These are phyloP conservation scores for Chaetomiaceae sp. DNA, from an alignment of 2,329 filamentous ascomycete genomes.

Conservation along the genomic window DNA sequence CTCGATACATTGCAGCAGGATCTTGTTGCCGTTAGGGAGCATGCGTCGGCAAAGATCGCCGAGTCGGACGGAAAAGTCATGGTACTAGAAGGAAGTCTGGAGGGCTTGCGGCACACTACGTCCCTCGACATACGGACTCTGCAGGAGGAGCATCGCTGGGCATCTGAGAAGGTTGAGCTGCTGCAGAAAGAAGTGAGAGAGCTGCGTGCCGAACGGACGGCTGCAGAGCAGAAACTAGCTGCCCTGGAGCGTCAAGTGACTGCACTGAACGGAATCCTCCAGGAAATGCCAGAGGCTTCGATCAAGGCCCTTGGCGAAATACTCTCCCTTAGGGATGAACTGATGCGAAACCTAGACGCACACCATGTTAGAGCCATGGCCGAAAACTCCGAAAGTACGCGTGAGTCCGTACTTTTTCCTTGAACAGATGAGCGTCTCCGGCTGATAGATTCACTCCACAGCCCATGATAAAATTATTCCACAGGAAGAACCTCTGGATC, in stretches of 20 bases:
- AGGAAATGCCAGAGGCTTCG: background rate
- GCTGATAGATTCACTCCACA: background rate
- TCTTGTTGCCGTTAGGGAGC: conserved; percentile 5
- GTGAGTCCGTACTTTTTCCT: too few species aligned
- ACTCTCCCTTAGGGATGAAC: background rate
- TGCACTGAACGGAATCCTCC: background rate
- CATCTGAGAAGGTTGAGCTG: conserved; percentile 11
- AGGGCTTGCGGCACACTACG: background rate
- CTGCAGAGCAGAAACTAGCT: conserved; percentile 11
- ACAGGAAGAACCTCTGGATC: too few species aligned
- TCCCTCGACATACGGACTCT: conserved; percentile 6
- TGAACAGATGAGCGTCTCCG: background rate
- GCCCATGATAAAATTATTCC: too few species aligned
- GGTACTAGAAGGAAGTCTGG: conserved; percentile 9
- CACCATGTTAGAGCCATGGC: background rate
- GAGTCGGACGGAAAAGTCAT: conserved; percentile 9
- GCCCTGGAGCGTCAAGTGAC: conserved; percentile 11
- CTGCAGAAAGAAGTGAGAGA: conserved; percentile 17
- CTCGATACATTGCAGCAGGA: conserved; percentile 14
- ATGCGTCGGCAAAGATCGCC: conserved; percentile 1
- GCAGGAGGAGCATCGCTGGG: conserved; percentile 10
- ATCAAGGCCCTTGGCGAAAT: conserved; percentile 4
- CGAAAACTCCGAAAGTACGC: background rate
- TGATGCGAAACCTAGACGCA: conserved; percentile 6
- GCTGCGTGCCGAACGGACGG: conserved; percentile 11